Evolutionary conservation across 2,329 filamentous ascomycete genomes (phyloP).

Genomic region (Colletotrichum falcatum): DNA sequence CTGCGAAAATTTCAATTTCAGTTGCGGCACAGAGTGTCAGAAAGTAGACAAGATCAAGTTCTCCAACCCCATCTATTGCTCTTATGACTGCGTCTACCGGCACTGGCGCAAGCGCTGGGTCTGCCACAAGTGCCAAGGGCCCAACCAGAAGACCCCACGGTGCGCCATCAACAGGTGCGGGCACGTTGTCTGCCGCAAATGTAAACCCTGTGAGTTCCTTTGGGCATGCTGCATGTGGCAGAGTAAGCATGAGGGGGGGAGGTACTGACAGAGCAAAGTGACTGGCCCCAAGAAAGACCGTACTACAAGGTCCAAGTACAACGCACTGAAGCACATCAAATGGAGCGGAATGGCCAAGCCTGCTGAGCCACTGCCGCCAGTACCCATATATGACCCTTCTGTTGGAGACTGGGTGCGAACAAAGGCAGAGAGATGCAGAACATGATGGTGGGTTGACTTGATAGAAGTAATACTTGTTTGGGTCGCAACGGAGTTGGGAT

Average conservation of each 20-base stretch:
- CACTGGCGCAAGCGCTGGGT: conserved; percentile 1
- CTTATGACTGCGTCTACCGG: background rate
- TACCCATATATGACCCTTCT: conserved; percentile 13
- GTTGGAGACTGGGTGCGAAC: conserved; percentile 11
- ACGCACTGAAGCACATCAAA: background rate
- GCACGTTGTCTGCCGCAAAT: conserved; percentile 1
- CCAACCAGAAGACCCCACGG: background rate
- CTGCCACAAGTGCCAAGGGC: conserved; percentile 7
- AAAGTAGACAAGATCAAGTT: background rate
- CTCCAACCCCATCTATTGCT: background rate
- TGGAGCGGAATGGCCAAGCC: background rate
- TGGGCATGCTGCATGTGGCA: background rate
- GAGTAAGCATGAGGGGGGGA: background rate
- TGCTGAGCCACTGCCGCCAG: background rate
- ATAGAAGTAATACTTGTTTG: no score
- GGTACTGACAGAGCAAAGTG: conserved; percentile 3
- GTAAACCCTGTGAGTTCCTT: conserved; percentile 9
- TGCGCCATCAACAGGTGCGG: conserved; percentile 5
- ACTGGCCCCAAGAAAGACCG: background rate
- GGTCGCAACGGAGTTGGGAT: no score
- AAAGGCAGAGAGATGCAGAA: background rate
- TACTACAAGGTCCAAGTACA: background rate
- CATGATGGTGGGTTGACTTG: background rate
- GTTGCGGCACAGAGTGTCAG: background rate
- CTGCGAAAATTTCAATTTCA: background rate